Percentiles rank a stretch among this genome's conserved stretches.
These are phyloP conservation scores for Populus ilicifolia DNA, from an alignment of 345 rosid genomes.

Conservation along the genomic window DNA sequence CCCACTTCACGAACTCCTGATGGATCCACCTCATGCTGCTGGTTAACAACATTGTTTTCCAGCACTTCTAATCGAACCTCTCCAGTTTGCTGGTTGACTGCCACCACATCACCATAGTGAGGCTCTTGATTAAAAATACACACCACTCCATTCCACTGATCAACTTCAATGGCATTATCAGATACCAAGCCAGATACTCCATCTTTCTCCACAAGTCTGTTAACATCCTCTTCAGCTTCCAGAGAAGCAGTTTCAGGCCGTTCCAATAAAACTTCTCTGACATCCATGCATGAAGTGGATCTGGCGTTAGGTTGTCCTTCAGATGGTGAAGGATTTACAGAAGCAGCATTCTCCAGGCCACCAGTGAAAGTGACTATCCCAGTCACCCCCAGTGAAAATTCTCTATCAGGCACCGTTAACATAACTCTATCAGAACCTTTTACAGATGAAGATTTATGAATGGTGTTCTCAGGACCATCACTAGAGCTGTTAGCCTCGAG, in stretches of 20 bases:
- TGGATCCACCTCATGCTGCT: not conserved
- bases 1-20: conserved; percentile 6
- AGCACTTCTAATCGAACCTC: not conserved
- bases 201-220: not conserved
- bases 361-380: no score
- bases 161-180: not conserved
- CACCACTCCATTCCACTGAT: not conserved
- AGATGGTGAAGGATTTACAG: no score
- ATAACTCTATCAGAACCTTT: no score
- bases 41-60: not conserved
- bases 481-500: no score
- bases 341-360: no score
- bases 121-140: not conserved
- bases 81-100: not conserved
- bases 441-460: no score
- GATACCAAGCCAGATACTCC: not conserved
- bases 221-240: not conserved
- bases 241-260: conserved; percentile 7
- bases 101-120: not conserved
- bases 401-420: no score
- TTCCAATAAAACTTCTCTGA: not conserved
- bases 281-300: not conserved
- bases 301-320: not conserved
- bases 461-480: no score
- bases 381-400: no score